These are phyloP conservation scores for Vicia faba DNA, from an alignment of 306 rosid species.

Conservation along the genomic window DNA sequence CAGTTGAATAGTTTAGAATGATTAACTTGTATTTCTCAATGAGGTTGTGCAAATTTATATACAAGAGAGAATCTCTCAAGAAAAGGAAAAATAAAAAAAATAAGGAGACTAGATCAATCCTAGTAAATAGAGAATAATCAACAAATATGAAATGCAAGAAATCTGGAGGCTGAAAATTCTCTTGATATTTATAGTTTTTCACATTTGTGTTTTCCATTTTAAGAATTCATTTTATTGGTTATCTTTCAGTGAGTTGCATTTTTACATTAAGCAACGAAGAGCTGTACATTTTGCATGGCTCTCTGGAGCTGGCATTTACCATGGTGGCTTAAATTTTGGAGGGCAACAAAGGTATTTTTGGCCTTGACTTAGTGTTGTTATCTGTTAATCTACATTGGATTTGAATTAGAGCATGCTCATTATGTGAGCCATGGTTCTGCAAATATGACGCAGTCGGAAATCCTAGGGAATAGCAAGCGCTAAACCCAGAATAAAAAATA, in stretches of 20 bases:
- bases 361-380: constrained; percentile 22
- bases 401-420: constrained; percentile 22
- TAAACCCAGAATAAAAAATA: too few species aligned
- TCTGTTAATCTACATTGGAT: constrained; percentile 21
- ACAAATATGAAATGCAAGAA: not conserved
- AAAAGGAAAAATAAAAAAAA: too few species aligned
- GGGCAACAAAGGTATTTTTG: constrained; percentile 73
- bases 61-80: too few species aligned
- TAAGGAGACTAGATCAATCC: too few species aligned
- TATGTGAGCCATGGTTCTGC: constrained; percentile 28
- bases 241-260: constrained; percentile 83
- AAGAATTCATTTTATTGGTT: constrained; percentile 35
- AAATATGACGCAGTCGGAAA: too few species aligned
- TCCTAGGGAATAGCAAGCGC: too few species aligned
- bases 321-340: constrained; percentile 92
- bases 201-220: constrained; percentile 18
- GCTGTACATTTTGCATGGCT: constrained; percentile 99
- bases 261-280: constrained; percentile 93
- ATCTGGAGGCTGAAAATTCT: constrained; percentile 9
- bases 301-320: constrained; percentile 97
- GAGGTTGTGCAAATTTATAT: too few species aligned
- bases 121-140: too few species aligned
- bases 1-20: too few species aligned
- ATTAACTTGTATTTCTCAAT: too few species aligned
- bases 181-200: constrained; percentile 9